Conservation (phyloP, 2,329 filamentous ascomycete genomes). For the Penicillium brevicompactum region DNA sequence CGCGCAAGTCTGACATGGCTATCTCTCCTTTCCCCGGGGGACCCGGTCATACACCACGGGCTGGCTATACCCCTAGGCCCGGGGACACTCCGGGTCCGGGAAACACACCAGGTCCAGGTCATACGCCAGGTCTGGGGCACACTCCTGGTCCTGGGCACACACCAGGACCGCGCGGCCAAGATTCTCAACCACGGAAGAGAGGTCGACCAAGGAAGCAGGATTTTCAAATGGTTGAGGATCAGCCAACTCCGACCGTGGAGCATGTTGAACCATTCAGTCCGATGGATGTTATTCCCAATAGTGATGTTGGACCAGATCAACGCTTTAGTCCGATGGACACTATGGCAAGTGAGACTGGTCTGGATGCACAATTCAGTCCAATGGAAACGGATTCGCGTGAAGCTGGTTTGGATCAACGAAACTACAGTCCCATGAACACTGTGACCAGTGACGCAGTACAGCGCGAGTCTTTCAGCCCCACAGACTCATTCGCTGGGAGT, state of each 20-base stretch:
- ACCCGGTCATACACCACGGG: conserved; percentile 25
- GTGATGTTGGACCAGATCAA: conserved; percentile 19
- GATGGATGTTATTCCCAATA: conserved; percentile 32
- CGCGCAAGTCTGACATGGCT: conserved; percentile 45
- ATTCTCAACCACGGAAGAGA: conserved; percentile 36
- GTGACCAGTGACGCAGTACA: conserved; percentile 12
- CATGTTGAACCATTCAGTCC: conserved; percentile 18
- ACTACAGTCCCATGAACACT: neutral
- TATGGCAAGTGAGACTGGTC: conserved; percentile 16
- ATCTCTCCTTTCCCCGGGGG: conserved; percentile 38
- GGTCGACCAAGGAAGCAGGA: conserved; percentile 38
- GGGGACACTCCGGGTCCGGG: conserved; percentile 11
- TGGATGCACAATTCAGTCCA: conserved; percentile 15
- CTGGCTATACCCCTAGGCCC: conserved; percentile 31
- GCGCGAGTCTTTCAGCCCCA: conserved; percentile 16
- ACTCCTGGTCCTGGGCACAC: conserved; percentile 36
- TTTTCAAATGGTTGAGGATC: conserved; percentile 20
- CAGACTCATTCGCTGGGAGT: conserved; percentile 6
- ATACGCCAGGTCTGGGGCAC: conserved; percentile 18
- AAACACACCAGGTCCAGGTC: neutral
- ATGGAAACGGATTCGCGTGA: conserved; percentile 10
- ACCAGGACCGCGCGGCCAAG: conserved; percentile 27
- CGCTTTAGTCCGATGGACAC: conserved; percentile 16
- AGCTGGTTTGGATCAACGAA: neutral
- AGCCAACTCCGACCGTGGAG: conserved; percentile 13